These are phyloP conservation scores for Sporisorium scitamineum DNA, from an alignment of 1,284 basidiomycete species.

Conservation along the genomic window DNA sequence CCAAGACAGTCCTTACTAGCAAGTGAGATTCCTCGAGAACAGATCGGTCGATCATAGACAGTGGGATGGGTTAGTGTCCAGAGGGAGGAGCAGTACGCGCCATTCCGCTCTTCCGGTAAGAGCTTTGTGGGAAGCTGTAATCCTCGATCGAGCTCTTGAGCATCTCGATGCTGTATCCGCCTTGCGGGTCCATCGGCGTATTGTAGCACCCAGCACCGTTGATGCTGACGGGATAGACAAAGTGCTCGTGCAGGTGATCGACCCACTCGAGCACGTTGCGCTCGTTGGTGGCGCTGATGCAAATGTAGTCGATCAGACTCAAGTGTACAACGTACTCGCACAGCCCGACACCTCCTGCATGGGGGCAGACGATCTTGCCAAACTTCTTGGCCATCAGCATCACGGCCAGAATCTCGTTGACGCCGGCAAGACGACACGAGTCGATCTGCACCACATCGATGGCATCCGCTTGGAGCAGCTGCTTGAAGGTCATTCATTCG, in stretches of 20 bases:
- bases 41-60: neutral
- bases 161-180: constrained; percentile 72
- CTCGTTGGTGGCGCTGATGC: constrained; percentile 89
- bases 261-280: constrained; percentile 85
- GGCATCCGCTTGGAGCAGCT: constrained; percentile 89
- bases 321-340: constrained; percentile 90
- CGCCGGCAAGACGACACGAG: constrained; percentile 89
- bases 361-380: constrained; percentile 78
- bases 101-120: constrained; percentile 70
- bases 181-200: constrained; percentile 74
- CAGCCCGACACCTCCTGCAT: constrained; percentile 93
- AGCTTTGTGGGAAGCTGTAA: constrained; percentile 70
- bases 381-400: constrained; percentile 92
- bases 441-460: constrained; percentile 98
- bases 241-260: constrained; percentile 91
- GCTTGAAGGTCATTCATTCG: constrained; percentile 96
- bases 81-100: constrained; percentile 50
- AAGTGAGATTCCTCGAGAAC: neutral
- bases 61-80: constrained; percentile 29
- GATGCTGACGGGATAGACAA: constrained; percentile 87
- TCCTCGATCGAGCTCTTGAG: constrained; percentile 70
- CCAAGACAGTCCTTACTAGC: neutral
- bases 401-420: constrained; percentile 92
- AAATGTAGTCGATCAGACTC: constrained; percentile 82
- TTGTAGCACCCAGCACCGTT: constrained; percentile 87